These are phyloP conservation scores for Venturia asperata DNA, from an alignment of 2,329 filamentous ascomycete species.

Conservation along the genomic window DNA sequence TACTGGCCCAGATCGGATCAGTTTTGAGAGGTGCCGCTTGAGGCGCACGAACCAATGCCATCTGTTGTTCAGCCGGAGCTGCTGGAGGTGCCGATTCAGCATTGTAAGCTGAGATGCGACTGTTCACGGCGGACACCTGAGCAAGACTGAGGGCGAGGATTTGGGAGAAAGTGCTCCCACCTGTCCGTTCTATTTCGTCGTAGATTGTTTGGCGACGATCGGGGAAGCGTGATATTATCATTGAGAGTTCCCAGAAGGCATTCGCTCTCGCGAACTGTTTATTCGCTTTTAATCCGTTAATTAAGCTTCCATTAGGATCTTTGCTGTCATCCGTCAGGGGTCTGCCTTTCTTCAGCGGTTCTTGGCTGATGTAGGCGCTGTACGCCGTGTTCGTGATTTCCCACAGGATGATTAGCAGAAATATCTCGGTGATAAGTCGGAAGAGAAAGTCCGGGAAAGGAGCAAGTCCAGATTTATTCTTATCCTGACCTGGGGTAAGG, in stretches of 20 bases:
- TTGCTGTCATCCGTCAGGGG: constrained; percentile 79
- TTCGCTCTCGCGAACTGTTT: constrained; percentile 56
- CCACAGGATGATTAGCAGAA: constrained; percentile 56
- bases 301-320: constrained; percentile 82
- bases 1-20: background rate
- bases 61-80: background rate
- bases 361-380: constrained; percentile 68
- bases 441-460: constrained; percentile 13
- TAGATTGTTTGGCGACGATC: constrained; percentile 76
- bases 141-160: constrained; percentile 63
- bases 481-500: constrained; percentile 9
- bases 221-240: constrained; percentile 68
- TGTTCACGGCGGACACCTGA: constrained; percentile 59
- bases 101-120: constrained; percentile 49
- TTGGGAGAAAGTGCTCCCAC: constrained; percentile 75
- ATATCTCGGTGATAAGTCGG: constrained; percentile 26
- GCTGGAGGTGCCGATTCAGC: constrained; percentile 23
- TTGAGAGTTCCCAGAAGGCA: constrained; percentile 82
- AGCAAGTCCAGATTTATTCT: constrained; percentile 6
- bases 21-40: constrained; percentile 5
- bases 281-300: constrained; percentile 82
- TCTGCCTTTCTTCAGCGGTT: constrained; percentile 75
- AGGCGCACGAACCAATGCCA: background rate
- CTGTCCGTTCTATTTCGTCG: constrained; percentile 75
- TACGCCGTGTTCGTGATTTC: constrained; percentile 70